Percentiles rank a stretch among this genome's conserved stretches.
phyloP scores from a whole-genome alignment of 2,329 filamentous ascomycete species.

The Chaetothyriales sp. region DNA sequence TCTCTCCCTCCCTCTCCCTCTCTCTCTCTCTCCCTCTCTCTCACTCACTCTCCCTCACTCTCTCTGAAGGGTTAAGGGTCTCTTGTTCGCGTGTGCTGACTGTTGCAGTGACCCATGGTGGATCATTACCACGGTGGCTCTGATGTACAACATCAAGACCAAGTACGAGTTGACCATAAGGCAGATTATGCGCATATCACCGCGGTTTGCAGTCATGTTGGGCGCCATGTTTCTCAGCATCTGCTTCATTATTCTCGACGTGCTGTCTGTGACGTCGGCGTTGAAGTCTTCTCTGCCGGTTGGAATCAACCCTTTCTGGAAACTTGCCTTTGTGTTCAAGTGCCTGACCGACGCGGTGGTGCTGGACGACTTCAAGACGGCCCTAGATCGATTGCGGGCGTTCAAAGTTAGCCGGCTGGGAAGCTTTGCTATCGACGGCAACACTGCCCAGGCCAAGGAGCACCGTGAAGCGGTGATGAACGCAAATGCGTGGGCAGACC shows the following conservation, averaged over 20 bases:
- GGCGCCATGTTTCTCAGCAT: conserved; percentile 48
- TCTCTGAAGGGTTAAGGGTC: no score
- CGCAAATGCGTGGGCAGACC: conserved; percentile 13
- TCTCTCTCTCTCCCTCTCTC: no score
- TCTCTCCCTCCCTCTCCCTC: no score
- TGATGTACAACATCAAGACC: conserved; percentile 46
- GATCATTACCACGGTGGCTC: conserved; percentile 41
- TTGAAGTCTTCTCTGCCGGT: conserved; percentile 31
- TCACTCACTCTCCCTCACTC: no score
- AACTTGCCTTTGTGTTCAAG: conserved; percentile 44
- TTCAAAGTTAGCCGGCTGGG: conserved; percentile 19
- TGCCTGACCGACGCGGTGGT: conserved; percentile 47
- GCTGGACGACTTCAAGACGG: conserved; percentile 49
- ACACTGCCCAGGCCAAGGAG: conserved; percentile 10
- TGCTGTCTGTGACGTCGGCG: conserved; percentile 43
- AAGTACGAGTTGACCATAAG: conserved; percentile 44
- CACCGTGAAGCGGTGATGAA: conserved; percentile 11
- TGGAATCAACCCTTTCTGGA: conserved; percentile 56
- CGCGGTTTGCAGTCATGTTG: conserved; percentile 51
- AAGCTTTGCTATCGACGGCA: conserved; percentile 17
- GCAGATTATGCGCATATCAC: conserved; percentile 47
- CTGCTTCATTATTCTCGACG: conserved; percentile 48
- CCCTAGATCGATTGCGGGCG: conserved; percentile 23
- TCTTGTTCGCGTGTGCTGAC: neutral
- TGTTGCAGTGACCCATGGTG: conserved; percentile 43